Evolutionary conservation across 441 rosid species (phyloP), one percentile per base, ranked within the genome.

Genomic region (Arabidopsis lyrata): DNA sequence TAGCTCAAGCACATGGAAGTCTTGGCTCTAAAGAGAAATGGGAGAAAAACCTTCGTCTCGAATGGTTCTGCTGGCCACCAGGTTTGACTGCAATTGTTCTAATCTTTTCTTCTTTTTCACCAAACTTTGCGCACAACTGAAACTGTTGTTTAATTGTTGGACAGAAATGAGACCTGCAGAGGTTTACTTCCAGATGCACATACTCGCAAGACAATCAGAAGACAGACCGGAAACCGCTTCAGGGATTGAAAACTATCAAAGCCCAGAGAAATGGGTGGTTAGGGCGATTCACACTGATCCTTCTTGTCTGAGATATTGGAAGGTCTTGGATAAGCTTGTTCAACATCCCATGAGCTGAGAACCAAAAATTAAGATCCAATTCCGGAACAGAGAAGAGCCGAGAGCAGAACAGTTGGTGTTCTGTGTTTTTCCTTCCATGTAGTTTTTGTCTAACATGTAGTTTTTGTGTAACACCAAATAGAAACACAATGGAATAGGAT

Each of bases 41-140:
- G 99, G 87, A 82, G 86, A 82, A 81, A 80, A 85, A 86, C 77
- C 93, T 96, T 70, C 90, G 87, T 54, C 86, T 79, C 34, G 98
- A 95, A 81, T 95, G 97, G 97, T 85, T 78, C 75, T 82, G 97
- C 71, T 96, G 99, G 99, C 86, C 97, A 63, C 97, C 96, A 87
- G 99, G 96, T 92, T 32, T 50, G 49, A 48, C 6, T 31, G 20
- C 50, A 8, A 42, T 15, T 52, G 13, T 22, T 27, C 42, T 61
- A 12, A 35, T 35, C 15, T 12, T 31, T 29, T 5, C 39, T 6
- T 45, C 12, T 6, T 45, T n/a, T 20, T 36, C 14, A 68, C 20
- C 12, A 12, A 2, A 16, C 34, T 32, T 42, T 20, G 41, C 1
- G 6, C 39, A 10, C 14, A 77, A 35, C 72, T 49, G 16, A 61